Evolutionary conservation across 169 alveolate genomes (phyloP).

Genomic region (Pseudocohnilembus persalinus): DNA sequence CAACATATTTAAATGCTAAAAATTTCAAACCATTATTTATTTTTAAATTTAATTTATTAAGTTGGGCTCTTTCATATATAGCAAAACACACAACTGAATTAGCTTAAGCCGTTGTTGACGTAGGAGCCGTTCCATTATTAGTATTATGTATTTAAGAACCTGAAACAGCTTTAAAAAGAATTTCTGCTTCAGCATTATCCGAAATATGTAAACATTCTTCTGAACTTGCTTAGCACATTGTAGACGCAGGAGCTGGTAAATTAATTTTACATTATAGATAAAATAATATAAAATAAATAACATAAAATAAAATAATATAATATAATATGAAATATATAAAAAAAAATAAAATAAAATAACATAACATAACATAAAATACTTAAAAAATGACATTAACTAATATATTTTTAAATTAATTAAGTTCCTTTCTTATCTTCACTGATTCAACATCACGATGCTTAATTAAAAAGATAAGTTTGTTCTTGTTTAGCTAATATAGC

Average conservation of each 20-base stretch:
- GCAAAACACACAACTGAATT: conserved; percentile 92
- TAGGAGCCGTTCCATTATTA: conserved; percentile 93
- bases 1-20: background rate
- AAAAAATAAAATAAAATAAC: too few species aligned
- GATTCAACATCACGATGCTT: conserved; percentile 88
- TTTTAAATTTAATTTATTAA: conserved; percentile 24
- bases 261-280: conserved; percentile 28
- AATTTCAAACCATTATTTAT: background rate
- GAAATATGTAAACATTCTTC: conserved; percentile 79
- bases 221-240: conserved; percentile 78
- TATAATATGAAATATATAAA: background rate
- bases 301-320: background rate
- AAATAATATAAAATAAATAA: conserved; percentile 3
- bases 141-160: conserved; percentile 93
- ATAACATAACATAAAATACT: too few species aligned
- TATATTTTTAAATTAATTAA: conserved; percentile 10
- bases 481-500: conserved; percentile 93
- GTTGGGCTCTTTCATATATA: conserved; percentile 90
- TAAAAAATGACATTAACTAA: background rate
- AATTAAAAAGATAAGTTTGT: conserved; percentile 91
- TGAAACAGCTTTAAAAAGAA: conserved; percentile 84
- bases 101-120: conserved; percentile 93
- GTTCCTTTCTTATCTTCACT: conserved; percentile 56
- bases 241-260: conserved; percentile 71
- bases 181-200: conserved; percentile 76